These are phyloP conservation scores for Fusarium sp. DNA, from an alignment of 2,329 filamentous ascomycete species.

Conservation along the genomic window DNA sequence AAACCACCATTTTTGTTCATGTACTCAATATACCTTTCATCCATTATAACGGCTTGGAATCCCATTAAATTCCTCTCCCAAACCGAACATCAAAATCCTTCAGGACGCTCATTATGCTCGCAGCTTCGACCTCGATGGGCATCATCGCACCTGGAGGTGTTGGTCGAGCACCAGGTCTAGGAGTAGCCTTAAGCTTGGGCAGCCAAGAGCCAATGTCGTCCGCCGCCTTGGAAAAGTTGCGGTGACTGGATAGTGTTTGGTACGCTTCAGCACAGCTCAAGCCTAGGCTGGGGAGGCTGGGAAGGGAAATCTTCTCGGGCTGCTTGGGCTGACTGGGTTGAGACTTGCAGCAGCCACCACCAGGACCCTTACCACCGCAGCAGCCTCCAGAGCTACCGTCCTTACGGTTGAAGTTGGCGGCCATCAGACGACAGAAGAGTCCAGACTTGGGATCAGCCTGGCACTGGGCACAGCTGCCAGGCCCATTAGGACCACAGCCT, in stretches of 20 bases:
- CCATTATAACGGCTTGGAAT: constrained; percentile 34
- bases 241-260: constrained; percentile 82
- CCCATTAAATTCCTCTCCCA: constrained; percentile 60
- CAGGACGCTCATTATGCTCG: constrained; percentile 88
- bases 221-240: constrained; percentile 80
- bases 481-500: constrained; percentile 76
- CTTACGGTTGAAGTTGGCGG: constrained; percentile 71
- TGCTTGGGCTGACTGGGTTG: constrained; percentile 48
- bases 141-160: constrained; percentile 59
- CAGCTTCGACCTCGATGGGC: constrained; percentile 84
- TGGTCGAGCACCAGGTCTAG: constrained; percentile 52
- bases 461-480: constrained; percentile 85
- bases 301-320: constrained; percentile 54
- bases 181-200: constrained; percentile 77
- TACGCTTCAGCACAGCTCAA: constrained; percentile 84
- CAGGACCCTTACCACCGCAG: constrained; percentile 73
- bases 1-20: constrained; percentile 25
- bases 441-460: constrained; percentile 83
- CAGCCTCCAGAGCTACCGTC: constrained; percentile 65
- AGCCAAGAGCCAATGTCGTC: constrained; percentile 84
- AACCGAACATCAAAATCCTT: constrained; percentile 86
- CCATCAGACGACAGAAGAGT: constrained; percentile 86
- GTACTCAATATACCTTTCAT: constrained; percentile 23
- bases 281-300: constrained; percentile 65
- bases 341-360: constrained; percentile 76